Evolutionary conservation across 768 basidiomycete genomes (phyloP).

Genomic region (Auricularia sp.): DNA sequence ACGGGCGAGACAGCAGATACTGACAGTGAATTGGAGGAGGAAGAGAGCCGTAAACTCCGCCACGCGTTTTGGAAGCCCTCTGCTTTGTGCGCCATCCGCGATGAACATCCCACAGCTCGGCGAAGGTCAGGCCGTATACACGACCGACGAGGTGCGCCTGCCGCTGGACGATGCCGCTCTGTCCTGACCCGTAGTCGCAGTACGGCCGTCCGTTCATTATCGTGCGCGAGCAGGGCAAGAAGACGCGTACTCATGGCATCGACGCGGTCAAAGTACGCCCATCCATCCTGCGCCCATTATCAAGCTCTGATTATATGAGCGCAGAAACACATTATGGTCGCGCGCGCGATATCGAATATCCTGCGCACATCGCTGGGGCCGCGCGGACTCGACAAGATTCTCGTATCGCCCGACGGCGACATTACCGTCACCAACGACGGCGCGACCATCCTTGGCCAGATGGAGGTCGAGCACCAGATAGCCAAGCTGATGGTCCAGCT

Average conservation of each 20-base stretch:
- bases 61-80: too few species aligned
- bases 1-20: too few species aligned
- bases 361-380: slow-evolving; percentile 92
- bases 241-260: slow-evolving; percentile 83
- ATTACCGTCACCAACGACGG: slow-evolving; percentile 99
- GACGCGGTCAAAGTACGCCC: slow-evolving; percentile 84
- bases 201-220: slow-evolving; percentile 98
- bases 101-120: slow-evolving; percentile 2
- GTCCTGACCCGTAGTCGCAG: slow-evolving; percentile 28
- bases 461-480: slow-evolving; percentile 99
- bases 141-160: slow-evolving; percentile 66
- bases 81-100: slow-evolving; percentile 5
- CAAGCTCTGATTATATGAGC: slow-evolving; percentile 7
- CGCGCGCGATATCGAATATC: slow-evolving; percentile 87
- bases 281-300: slow-evolving; percentile 3
- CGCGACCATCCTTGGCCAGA: slow-evolving; percentile 94
- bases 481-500: slow-evolving; percentile 95
- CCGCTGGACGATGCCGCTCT: slow-evolving; percentile 5
- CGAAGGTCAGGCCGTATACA: slow-evolving; percentile 62
- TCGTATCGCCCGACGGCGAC: slow-evolving; percentile 93
- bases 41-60: too few species aligned
- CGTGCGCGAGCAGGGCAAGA: slow-evolving; percentile 84
- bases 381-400: slow-evolving; percentile 89
- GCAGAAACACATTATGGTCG: slow-evolving; percentile 92
- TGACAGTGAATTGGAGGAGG: too few species aligned